These are phyloP conservation scores for Thyridium curvatum DNA, from an alignment of 2,329 filamentous ascomycete species.

Conservation along the genomic window DNA sequence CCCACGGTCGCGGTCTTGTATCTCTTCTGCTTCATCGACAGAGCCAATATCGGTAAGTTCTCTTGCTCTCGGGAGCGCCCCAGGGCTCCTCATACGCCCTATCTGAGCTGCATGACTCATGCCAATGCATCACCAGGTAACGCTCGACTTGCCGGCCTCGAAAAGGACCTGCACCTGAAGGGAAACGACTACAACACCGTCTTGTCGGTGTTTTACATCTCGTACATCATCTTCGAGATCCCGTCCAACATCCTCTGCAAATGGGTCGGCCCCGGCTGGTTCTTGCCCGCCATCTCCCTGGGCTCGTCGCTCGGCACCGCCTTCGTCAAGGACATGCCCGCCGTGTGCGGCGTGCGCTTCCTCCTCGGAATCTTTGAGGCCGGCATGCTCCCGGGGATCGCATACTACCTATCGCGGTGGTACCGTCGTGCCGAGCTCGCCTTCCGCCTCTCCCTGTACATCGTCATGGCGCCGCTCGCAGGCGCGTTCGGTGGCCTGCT, in stretches of 20 bases:
- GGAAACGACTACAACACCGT: conserved; percentile 65
- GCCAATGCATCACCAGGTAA: conserved; percentile 44
- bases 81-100: neutral
- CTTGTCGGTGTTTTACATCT: conserved; percentile 64
- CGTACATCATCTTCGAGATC: conserved; percentile 68
- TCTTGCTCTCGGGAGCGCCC: too few relatives aligned
- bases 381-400: conserved; percentile 67
- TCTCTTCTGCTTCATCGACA: conserved; percentile 68
- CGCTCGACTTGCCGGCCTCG: conserved; percentile 58
- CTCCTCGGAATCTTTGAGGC: conserved; percentile 65
- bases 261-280: conserved; percentile 66
- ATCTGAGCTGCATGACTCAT: neutral
- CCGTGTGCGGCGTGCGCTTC: conserved; percentile 56
- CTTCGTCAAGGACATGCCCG: conserved; percentile 47
- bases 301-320: conserved; percentile 60
- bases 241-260: conserved; percentile 65
- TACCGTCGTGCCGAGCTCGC: conserved; percentile 54
- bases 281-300: conserved; percentile 55
- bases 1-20: conserved; percentile 62
- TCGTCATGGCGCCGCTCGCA: conserved; percentile 61
- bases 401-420: conserved; percentile 68
- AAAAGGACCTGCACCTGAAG: conserved; percentile 51
- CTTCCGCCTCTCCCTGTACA: conserved; percentile 54
- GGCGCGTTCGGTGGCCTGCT: conserved; percentile 73
- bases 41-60: conserved; percentile 61